Conservation (phyloP, 169 alveolate species). For the Eimeria praecox region DNA sequence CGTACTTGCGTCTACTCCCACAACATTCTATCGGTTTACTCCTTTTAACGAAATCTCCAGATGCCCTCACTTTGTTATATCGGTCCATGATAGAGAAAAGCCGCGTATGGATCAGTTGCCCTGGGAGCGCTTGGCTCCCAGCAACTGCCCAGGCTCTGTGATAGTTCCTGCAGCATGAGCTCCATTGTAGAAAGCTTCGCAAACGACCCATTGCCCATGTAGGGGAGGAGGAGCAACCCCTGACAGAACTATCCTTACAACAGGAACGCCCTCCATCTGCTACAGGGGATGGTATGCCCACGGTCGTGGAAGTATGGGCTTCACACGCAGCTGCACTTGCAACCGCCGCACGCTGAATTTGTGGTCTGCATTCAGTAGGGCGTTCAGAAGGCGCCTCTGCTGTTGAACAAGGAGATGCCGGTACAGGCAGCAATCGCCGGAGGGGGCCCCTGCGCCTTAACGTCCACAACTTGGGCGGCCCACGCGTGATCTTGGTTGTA, state of each 20-base stretch:
- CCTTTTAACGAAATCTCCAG: too few relatives aligned
- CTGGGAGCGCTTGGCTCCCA: not conserved
- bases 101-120: constrained; percentile 18
- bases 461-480: not conserved
- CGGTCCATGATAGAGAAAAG: constrained; percentile 59
- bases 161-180: not conserved
- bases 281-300: not conserved
- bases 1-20: not conserved
- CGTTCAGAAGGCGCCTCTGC: not conserved
- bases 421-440: not conserved
- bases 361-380: not conserved
- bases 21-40: not conserved
- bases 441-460: constrained; percentile 40
- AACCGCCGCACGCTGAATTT: too few relatives aligned
- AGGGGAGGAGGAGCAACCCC: not conserved
- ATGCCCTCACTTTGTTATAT: constrained; percentile 25
- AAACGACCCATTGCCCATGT: not conserved
- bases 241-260: not conserved
- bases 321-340: not conserved
- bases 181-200: not conserved
- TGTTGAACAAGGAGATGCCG: not conserved
- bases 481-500: constrained; percentile 8
- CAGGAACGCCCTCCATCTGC: not conserved
- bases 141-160: not conserved
- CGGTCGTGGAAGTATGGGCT: not conserved